phyloP scores from a whole-genome alignment of 345 rosid genomes.

The Salix purpurea region DNA sequence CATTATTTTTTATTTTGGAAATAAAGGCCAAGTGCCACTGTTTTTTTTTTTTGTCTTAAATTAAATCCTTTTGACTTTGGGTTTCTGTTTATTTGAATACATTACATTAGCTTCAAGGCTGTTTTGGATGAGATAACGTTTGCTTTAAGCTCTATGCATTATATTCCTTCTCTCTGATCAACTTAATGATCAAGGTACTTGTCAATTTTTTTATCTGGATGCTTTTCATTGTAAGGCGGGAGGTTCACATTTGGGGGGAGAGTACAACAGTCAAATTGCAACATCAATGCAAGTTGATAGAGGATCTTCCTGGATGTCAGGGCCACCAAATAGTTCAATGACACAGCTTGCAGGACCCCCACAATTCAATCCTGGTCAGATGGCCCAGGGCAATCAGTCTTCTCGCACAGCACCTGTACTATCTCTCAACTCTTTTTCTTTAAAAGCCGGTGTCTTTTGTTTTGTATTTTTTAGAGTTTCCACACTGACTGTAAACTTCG shows the following conservation, averaged over 20 bases:
- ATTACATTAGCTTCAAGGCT: too few species aligned
- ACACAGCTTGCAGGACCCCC: conserved; percentile 56
- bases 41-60: too few species aligned
- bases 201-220: not conserved
- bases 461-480: too few species aligned
- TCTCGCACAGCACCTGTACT: conserved; percentile 61
- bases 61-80: too few species aligned
- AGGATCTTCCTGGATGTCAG: conserved; percentile 76
- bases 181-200: not conserved
- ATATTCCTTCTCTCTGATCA: not conserved
- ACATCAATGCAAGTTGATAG: conserved; percentile 57
- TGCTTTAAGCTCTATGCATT: not conserved
- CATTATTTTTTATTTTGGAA: too few species aligned
- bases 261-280: conserved; percentile 55
- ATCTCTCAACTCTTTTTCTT: not conserved
- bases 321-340: conserved; percentile 54
- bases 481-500: not conserved
- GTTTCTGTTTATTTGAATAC: too few species aligned
- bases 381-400: conserved; percentile 57
- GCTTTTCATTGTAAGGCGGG: conserved; percentile 46
- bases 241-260: conserved; percentile 57
- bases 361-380: conserved; percentile 46
- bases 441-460: not conserved
- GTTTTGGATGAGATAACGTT: too few species aligned
- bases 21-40: too few species aligned